phyloP scores from a whole-genome alignment of 257 asterid species.

The Solanum virginianum region DNA sequence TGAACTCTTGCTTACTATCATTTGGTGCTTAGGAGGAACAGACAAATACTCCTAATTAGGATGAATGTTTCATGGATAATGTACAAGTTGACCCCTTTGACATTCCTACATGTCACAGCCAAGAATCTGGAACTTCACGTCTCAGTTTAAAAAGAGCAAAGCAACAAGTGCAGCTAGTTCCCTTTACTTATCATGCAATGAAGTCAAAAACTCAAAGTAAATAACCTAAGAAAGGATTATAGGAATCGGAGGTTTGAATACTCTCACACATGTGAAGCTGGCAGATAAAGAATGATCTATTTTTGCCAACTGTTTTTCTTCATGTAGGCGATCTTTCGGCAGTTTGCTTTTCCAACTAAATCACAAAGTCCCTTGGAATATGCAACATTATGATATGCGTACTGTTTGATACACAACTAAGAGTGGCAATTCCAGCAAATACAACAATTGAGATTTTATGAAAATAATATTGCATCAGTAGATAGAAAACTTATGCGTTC shows the following conservation, averaged over 20 bases:
- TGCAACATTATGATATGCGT: not conserved
- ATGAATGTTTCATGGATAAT: too few species aligned
- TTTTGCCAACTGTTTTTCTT: not conserved
- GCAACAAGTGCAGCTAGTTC: not conserved
- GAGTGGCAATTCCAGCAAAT: not conserved
- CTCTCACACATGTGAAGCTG: not conserved
- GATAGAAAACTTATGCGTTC: not conserved
- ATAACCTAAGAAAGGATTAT: not conserved
- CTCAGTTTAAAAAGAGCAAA: not conserved
- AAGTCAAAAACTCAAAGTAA: not conserved
- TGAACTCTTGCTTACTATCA: too few species aligned
- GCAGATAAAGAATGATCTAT: not conserved
- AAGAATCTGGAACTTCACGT: too few species aligned
- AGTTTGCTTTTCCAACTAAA: not conserved
- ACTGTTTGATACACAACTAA: not conserved
- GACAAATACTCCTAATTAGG: too few species aligned
- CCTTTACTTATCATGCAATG: not conserved
- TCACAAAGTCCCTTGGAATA: not conserved
- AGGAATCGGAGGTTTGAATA: not conserved
- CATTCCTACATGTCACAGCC: too few species aligned
- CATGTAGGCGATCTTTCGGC: not conserved
- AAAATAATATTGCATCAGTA: not conserved
- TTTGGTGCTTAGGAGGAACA: too few species aligned
- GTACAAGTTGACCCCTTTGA: too few species aligned
- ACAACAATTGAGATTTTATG: not conserved